Base-by-base conservation (phyloP, 441 rosid species). In the Gossypium gossypioides region DNA sequence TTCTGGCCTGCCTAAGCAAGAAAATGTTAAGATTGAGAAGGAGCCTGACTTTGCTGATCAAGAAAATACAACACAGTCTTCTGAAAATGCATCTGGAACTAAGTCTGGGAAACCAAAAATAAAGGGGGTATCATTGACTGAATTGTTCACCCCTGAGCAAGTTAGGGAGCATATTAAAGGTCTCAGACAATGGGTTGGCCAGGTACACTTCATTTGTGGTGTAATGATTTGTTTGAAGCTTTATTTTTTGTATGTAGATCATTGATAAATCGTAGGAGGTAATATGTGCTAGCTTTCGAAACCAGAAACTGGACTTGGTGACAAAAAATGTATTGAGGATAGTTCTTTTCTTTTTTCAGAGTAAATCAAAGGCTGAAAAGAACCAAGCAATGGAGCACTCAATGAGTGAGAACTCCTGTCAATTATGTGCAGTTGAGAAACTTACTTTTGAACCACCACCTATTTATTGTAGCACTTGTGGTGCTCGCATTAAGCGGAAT, bases 381-480 rank as follows among this genome's bases (percentile, higher is more conserved):
- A 93, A 96, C 85, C 97, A 93, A 81, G 98, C 98, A 68, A 90
- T 96, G 98, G 99, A 91, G 87, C 93, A 86, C 76, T 71, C 89
- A 22, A 93, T 96, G 99, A 96, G 97, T 85, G 99, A 96, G 83
- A 96, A 96, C 80, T 96, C 97, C 63, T 96, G 99, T 83, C 98
- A 96, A 80, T 78, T 96, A 76, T 96, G 99, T 88, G 98, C 98
- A 24, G 99, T 93, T 77, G 99, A 96, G 86, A 91, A 91, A 89
- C 99, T 96, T 78, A 91, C 98, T 78, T 96, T 96, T 86, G 99
- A 96, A 80, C 99, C 99, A 40, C 98, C 99, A 29, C 99, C 99
- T 67, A 89, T 93, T 66, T 96, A 96, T 75, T 96, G 99, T 82
- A 78, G 97, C 12, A 89, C 94, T 24, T 96, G 99, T 73, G 98